Percentiles rank a stretch among this genome's conserved stretches.
These are phyloP conservation scores for Psilocybe subaeruginosa DNA, from an alignment of 768 basidiomycete genomes.

Conservation along the genomic window DNA sequence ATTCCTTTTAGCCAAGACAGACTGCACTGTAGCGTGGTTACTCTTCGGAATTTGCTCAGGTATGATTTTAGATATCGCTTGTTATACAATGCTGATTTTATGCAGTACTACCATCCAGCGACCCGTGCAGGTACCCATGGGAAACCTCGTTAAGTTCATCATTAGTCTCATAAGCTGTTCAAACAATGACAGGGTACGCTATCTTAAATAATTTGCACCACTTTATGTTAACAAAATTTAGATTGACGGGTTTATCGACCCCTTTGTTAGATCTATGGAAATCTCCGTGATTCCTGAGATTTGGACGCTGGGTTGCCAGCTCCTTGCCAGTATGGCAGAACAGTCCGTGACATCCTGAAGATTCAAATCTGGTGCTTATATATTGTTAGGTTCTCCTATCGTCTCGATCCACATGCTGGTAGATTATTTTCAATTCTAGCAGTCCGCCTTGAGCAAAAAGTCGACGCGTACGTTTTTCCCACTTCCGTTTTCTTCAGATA, in stretches of 20 bases:
- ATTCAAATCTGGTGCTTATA: background rate
- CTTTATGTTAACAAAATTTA: slow-evolving; percentile 26
- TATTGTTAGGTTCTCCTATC: slow-evolving; percentile 47
- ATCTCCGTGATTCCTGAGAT: slow-evolving; percentile 50
- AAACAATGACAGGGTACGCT: slow-evolving; percentile 45
- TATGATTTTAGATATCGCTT: slow-evolving; percentile 27
- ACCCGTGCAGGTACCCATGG: slow-evolving; percentile 73
- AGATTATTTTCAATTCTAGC: slow-evolving; percentile 54
- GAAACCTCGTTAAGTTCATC: slow-evolving; percentile 56
- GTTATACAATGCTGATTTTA: background rate
- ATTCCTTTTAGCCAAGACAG: slow-evolving; percentile 65
- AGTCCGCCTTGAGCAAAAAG: slow-evolving; percentile 64
- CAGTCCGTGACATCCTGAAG: slow-evolving; percentile 40
- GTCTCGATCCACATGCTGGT: slow-evolving; percentile 58
- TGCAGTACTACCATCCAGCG: slow-evolving; percentile 57
- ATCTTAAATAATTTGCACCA: background rate
- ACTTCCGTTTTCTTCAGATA: background rate
- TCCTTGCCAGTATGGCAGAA: slow-evolving; percentile 50
- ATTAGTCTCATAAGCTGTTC: slow-evolving; percentile 52
- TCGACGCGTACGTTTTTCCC: slow-evolving; percentile 44
- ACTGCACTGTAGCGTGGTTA: slow-evolving; percentile 52
- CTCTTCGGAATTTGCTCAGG: slow-evolving; percentile 61
- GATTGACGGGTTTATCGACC: slow-evolving; percentile 54
- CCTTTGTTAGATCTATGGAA: slow-evolving; percentile 57
- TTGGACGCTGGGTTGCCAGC: slow-evolving; percentile 53